Evolutionary conservation across 148 eudicot species (phyloP), one percentile per base, ranked within the genome.

Genomic region (Rhododendron ferrugineum): DNA sequence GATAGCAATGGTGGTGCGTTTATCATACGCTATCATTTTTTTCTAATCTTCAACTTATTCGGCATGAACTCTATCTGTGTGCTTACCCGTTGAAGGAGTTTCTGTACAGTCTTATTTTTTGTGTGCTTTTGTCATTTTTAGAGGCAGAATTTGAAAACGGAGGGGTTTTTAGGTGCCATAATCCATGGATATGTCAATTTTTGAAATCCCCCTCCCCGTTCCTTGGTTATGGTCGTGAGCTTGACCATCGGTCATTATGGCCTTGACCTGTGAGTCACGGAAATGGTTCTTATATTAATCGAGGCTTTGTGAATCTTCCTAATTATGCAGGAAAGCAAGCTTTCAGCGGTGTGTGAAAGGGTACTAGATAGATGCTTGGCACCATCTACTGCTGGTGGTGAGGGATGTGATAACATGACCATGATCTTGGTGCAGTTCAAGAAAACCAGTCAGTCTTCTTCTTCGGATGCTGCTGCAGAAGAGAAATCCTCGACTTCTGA

Each of bases 351-450:
- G 36, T 97, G 99, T 78, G 99, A 95, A 88, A 93, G 88, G 90
- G 96, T 92, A 18, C 90, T 95, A 37, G 97, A 95, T 79, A 85
- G 94, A 86, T 94, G 98, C 83, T 85, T 97, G 83, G 99, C 99
- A 75, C 99, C 99, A 52, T 91, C 98, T 54, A 95, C 99, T 16
- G 94, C 96, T 56, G 92, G 92, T 14, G 99, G 99, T 14, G 99
- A 97, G 86, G 99, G 99, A 26, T 97, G 99, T 47, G 99, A 97
- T 84, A 97, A 97, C 91, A 97, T 97, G 99, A 97, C 99, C 30
- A 95, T 97, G 98, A 91, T 97, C 47, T 84, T 97, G 83, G 98
- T 97, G 80, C 95, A 94, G 86, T 95, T 97, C 81, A 93, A 92
- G 91, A 97, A 95, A 87, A 91, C 89, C 40, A 22, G 83, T 56